Base-by-base conservation (phyloP, 2,329 filamentous ascomycete genomes). In the Aspergillus hiratsukae region DNA sequence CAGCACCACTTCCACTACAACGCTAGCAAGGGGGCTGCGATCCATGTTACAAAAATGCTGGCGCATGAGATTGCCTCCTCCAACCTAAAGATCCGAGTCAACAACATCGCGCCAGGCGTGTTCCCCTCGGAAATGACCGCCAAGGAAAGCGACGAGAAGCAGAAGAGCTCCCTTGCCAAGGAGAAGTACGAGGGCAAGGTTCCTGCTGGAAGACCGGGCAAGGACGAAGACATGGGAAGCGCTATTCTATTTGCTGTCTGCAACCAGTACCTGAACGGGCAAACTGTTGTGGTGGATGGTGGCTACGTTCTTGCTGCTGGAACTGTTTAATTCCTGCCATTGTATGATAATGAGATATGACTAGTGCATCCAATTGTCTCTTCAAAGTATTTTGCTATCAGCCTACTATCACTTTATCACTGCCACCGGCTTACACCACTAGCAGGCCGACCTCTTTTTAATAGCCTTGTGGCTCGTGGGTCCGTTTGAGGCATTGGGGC, bases 1-100 rank as follows among this genome's bases (percentile, higher is more conserved):
- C 87, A 90, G 25, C 87, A 88, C 23, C 89, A 91, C 31, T 92
- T 87, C 72, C 84, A 86, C 0, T 94, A 94, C 70, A 89, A 89
- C 14, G 83, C 89, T n/a, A 87, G 84, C 58, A 94, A 94, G 75
- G 89, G 87, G 1, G 90, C 85, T 0, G 85, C 86, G 0, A 87
- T 87, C 7, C 86, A 91, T 60, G 73, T 91, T 40, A 85, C 86
- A 9, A 91, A 90, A 73, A 82, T 89, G 67, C 80, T 92, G 69
- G 83, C 83, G 9, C 81, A 83, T n/a, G 81, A 86, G 65, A 78
- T 91, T 61, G 80, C 82, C 37, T 82, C 83, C 61, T 83, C 84
- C 63, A 77, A 81, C 4, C 81, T 76, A 17, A 66, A 63, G 45
- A 69, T 93, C 27, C 75, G 87, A 46, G 83, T 88, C 54, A 89